phyloP scores from a whole-genome alignment of 305 asterid species.

The Fraxinus greggii region DNA sequence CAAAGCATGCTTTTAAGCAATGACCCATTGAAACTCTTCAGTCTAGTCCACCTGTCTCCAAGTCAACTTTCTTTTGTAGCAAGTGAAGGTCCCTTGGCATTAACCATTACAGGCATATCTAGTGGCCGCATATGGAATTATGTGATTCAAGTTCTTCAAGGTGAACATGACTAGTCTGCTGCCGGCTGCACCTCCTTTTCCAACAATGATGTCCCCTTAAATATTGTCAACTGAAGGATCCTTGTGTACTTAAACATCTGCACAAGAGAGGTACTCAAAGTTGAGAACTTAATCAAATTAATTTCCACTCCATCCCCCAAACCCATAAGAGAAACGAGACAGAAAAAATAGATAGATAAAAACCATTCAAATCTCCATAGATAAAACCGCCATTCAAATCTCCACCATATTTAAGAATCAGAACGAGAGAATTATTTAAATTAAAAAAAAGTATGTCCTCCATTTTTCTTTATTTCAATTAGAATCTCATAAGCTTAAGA shows the following conservation, averaged over 20 bases:
- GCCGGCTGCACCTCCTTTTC: conserved; percentile 67
- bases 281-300: background rate
- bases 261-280: background rate
- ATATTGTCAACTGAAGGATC: conserved; percentile 71
- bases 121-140: conserved; percentile 8
- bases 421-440: background rate
- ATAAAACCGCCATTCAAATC: background rate
- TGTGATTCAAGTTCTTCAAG: conserved; percentile 10
- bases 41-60: background rate
- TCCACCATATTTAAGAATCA: background rate
- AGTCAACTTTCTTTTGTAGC: conserved; percentile 9
- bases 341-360: background rate
- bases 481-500: background rate
- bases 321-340: background rate
- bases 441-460: background rate
- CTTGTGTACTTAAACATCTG: conserved; percentile 76
- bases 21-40: background rate
- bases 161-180: conserved; percentile 22
- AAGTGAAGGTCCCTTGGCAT: conserved; percentile 15
- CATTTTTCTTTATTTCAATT: background rate
- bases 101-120: background rate
- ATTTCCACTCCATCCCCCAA: background rate
- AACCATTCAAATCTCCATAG: too few relatives aligned
- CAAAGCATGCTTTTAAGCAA: background rate
- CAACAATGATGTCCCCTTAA: conserved; percentile 84